Base-by-base conservation (phyloP, 208 protist species). In the Phytomonas sp. region DNA sequence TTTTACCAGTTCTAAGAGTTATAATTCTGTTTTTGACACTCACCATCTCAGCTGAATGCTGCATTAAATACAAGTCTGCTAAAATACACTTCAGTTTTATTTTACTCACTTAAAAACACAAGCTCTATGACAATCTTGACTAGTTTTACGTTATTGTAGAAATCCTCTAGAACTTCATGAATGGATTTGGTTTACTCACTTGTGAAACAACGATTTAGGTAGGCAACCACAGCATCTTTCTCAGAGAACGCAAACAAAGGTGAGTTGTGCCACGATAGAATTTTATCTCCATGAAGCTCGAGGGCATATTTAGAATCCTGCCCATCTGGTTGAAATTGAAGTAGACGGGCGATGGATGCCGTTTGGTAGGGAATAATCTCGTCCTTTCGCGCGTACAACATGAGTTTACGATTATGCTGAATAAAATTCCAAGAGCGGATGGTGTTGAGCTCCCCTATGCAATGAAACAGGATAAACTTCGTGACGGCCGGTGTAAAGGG, bases 351-450 rank as follows among this genome's bases (percentile, higher is more conserved):
- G 15, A 90, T 72, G 43, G 82, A 90, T 26, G 76, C 70, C 40
- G 74, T 31, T 29, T 73, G 56, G 60, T 80, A 93, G 8, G 59
- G 32, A 46, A 96, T 91, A 29, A 96, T 80, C 43, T 92, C 81
- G 69, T 96, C 90, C 9, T 65, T 62, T 31, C 71, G 72, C n/a
- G 83, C 71, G 78, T 82, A 96, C 15, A 91, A 62, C 9, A 93
- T 70, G 0, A 96, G 67, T 60, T 84, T 90, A n/a, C 77, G 75
- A 56, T 88, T 75, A 65, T 83, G 71, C 32, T 51, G 33, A 6
- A 91, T 53, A 4, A 8, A 40, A 32, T 77, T 68, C 70, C 80
- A 93, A 0, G 68, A 66, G 6, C 36, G 66, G 11, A 82, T 78
- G 13, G 78, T 90, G 70, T 82, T 32, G 29, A 95, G 71, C 60